Percentiles rank a stretch among this genome's conserved stretches.
Conservation (phyloP, 2,329 filamentous ascomycete species). For the Escovopsis sp. region DNA sequence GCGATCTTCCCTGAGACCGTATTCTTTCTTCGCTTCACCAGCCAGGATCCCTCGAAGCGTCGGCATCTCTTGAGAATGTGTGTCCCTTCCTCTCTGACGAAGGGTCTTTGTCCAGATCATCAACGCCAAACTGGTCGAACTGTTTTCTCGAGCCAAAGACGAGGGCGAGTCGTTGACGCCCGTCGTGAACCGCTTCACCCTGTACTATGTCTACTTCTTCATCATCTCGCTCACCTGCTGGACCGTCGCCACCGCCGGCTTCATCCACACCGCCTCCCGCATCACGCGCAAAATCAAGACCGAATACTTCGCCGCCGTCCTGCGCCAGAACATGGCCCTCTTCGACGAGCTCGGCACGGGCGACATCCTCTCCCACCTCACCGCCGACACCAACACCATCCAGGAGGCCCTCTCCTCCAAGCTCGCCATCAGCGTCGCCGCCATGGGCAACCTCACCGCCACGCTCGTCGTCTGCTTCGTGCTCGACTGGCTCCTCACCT, state of each 20-base stretch:
- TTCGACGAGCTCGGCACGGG: slow-evolving; percentile 27
- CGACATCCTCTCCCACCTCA: slow-evolving; percentile 21
- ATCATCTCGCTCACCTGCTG: slow-evolving; percentile 1
- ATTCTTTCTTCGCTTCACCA: too few relatives aligned
- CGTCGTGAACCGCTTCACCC: not conserved
- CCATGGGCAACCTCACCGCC: slow-evolving; percentile 23
- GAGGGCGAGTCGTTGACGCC: too few relatives aligned
- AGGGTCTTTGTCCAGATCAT: too few relatives aligned
- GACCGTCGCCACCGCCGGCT: slow-evolving; percentile 3
- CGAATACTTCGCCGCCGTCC: slow-evolving; percentile 26
- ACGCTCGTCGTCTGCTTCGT: slow-evolving; percentile 34
- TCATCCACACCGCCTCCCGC: slow-evolving; percentile 5
- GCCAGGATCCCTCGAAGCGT: too few relatives aligned
- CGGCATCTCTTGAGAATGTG: too few relatives aligned
- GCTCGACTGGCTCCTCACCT: slow-evolving; percentile 34
- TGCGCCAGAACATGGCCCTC: slow-evolving; percentile 33
- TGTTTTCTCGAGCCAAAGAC: too few relatives aligned
- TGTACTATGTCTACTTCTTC: slow-evolving; percentile 4
- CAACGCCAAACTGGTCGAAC: too few relatives aligned
- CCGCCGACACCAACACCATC: slow-evolving; percentile 29
- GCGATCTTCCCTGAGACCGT: too few relatives aligned
- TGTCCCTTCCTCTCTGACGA: too few relatives aligned
- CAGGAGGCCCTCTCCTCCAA: slow-evolving; percentile 38
- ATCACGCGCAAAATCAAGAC: slow-evolving; percentile 25
- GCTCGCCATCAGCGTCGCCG: slow-evolving; percentile 26